Base-by-base conservation (phyloP, 208 protist genomes). In the Trypanosoma rangeli region DNA sequence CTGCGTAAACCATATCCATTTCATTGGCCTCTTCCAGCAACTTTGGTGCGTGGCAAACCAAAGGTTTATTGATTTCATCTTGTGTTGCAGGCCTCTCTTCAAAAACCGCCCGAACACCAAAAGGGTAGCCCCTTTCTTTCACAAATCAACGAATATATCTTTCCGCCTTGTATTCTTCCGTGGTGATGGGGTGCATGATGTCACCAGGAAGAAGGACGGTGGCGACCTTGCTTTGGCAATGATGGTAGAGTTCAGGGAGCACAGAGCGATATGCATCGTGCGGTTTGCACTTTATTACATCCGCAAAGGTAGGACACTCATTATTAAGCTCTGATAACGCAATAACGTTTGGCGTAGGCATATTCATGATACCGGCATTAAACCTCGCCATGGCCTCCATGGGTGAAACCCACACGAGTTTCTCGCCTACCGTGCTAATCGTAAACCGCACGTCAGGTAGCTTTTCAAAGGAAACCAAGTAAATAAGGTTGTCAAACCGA, bases 351-450 rank as follows among this genome's bases (percentile, higher is more conserved):
- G 90, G 83, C 9, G 90, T 94, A 15, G 90, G 90, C 87, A 94
- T 94, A 68, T 93, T 93, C 86, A 95, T 93, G 54, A 95, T 91
- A 37, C 90, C 90, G 39, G 90, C 85, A 73, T 95, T 94, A 62
- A 92, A 94, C 44, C 90, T 86, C n/a, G 90, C 90, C 42, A 95
- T 83, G 49, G 87, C 90, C 76, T 95, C 90, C 83, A 89, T 90
- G 52, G 90, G 90, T n/a, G 87, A 94, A 35, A 93, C 90, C 90
- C 90, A 95, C 52, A 92, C 84, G 33, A 95, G 78, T 68, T 83
- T 62, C 68, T 95, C 90, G 12, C 87, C 86, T 9, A 80, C 56
- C 24, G 81, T 86, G 59, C 80, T 82, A 73, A 95, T 76, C 0
- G 90, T 94, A 73, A 85, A 91, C 44, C 81, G 73, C 18, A 95